Evolutionary conservation across 768 basidiomycete species (phyloP), one percentile per base, ranked within the genome.

Genomic region (Kondoa subrosea): DNA sequence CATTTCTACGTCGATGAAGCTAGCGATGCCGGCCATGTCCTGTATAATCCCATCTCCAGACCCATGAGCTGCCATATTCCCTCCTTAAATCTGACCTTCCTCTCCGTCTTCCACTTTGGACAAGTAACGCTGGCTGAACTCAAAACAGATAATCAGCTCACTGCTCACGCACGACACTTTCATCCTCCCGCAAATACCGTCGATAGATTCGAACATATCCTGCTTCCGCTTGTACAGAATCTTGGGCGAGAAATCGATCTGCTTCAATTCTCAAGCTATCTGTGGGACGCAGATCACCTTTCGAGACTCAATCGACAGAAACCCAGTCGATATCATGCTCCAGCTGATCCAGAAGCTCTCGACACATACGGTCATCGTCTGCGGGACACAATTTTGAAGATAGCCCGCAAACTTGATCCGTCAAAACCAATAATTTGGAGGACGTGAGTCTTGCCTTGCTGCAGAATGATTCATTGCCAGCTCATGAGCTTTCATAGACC

Each of bases 51-150:
- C n/a, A 33, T 33, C 15, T 27, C 29, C 8, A 33, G 27, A 15
- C 61, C 61, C 8, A 63, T 33, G 27, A 3, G 27, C 29, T 63
- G 61, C 29, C 30, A 30, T n/a, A 32, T 63, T 3, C 61, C 27
- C 8, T 8, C 3, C 27, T 8, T 63, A 3, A 31, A 63, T 32
- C 33, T 63, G 15, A 31, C 3, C 61, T 17, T 63, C n/a, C 3
- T 63, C 27, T 63, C 61, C 8, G 30, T 63, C 61, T 63, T 31
- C 29, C 61, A 63, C 29, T 63, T 31, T n/a, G 61, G 61, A 27
- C 61, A 31, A 17, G 16, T 31, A n/a, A 31, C 61, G 8, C 21
- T 31, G 4, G 3, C 30, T 15, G 40, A 50, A 50, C 40, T 50
- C 12, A 50, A 50, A 50, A 21, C 8, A 50, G 61, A 63, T 17